Conservation (phyloP, 2,329 filamentous ascomycete genomes). For the Tolypocladium nubicola region DNA sequence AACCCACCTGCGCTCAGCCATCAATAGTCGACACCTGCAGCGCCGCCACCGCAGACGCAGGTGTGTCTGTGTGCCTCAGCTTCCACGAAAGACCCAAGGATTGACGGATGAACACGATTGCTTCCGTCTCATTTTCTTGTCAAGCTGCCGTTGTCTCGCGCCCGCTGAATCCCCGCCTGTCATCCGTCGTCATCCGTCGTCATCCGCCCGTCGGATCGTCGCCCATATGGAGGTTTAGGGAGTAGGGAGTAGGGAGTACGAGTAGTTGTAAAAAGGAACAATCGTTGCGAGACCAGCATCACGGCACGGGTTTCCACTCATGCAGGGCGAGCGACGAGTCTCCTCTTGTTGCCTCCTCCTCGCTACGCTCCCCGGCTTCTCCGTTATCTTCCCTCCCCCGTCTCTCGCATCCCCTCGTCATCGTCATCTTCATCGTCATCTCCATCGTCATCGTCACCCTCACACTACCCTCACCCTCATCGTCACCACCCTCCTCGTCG, state of each 20-base stretch:
- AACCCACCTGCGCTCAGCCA: neutral
- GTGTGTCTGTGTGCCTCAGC: neutral
- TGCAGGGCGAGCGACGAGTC: neutral
- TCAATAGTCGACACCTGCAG: neutral
- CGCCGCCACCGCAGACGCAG: neutral
- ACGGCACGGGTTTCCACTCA: neutral
- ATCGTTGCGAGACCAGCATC: neutral
- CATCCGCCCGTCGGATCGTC: neutral
- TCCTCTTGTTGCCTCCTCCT: neutral
- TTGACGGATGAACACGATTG: neutral
- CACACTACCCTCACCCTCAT: neutral
- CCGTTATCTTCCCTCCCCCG: neutral
- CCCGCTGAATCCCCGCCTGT: neutral
- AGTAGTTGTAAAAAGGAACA: neutral
- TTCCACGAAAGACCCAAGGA: too few relatives aligned
- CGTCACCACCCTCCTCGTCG: neutral
- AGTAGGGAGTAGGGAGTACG: neutral
- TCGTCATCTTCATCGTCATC: neutral
- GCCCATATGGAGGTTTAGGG: neutral
- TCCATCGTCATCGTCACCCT: neutral
- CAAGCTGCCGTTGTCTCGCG: neutral
- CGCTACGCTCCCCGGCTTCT: neutral
- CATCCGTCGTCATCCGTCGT: neutral
- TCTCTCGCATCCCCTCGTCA: neutral
- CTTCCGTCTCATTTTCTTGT: neutral